phyloP scores from a whole-genome alignment of 2,329 filamentous ascomycete species.

The Didymella pinodella region DNA sequence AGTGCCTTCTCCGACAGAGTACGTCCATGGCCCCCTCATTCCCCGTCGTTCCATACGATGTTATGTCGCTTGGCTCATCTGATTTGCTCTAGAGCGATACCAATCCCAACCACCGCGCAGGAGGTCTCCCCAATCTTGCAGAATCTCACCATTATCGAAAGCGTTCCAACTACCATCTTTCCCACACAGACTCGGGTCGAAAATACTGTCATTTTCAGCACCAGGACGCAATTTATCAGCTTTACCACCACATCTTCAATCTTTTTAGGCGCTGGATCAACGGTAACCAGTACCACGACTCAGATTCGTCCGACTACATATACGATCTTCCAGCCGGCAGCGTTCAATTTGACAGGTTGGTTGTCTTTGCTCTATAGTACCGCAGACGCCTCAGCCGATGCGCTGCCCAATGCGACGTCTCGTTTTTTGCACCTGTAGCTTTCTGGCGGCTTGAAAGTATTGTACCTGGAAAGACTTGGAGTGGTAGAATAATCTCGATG shows the following conservation, averaged over 20 bases:
- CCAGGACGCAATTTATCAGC: constrained; percentile 1
- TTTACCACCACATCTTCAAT: constrained; percentile 2
- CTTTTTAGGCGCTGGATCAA: constrained; percentile 3
- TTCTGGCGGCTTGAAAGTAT: too few relatives aligned
- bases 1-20: background rate
- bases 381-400: background rate
- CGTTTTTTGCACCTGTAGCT: too few relatives aligned
- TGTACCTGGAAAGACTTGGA: too few relatives aligned
- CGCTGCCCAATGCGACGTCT: background rate
- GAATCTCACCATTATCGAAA: background rate
- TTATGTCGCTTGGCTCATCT: background rate
- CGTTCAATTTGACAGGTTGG: constrained; percentile 2
- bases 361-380: background rate
- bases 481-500: background rate
- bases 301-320: background rate
- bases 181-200: background rate
- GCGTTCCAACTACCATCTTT: background rate
- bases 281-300: constrained; percentile 1
- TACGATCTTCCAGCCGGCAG: background rate
- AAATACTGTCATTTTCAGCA: background rate
- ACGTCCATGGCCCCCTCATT: background rate
- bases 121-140: background rate
- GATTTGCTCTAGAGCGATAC: background rate
- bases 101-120: background rate
- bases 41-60: too few relatives aligned